phyloP scores from a whole-genome alignment of 768 basidiomycete genomes.

The Tulasnella sp. region DNA sequence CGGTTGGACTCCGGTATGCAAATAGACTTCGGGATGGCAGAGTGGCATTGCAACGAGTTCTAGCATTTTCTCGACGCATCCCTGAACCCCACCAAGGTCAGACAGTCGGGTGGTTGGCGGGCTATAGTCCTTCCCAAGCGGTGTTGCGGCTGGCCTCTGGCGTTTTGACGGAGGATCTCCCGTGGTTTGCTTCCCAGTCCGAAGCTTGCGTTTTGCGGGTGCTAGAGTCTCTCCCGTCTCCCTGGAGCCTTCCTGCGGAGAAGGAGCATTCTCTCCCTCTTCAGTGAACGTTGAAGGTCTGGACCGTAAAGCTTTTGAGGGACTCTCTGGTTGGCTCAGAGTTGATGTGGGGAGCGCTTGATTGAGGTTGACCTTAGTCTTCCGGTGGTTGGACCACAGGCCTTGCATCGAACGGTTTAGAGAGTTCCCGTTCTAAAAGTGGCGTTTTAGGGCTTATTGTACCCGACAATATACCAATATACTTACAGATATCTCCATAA shows the following conservation, averaged over 20 bases:
- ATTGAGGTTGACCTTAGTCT: slow-evolving; percentile 71
- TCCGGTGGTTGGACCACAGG: slow-evolving; percentile 71
- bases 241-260: slow-evolving; percentile 16
- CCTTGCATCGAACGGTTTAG: slow-evolving; percentile 81
- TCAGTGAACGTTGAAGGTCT: slow-evolving; percentile 38
- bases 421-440: slow-evolving; percentile 50
- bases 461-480: not conserved
- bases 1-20: slow-evolving; percentile 89
- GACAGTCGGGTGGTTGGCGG: slow-evolving; percentile 78
- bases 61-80: slow-evolving; percentile 87
- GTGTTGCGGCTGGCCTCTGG: slow-evolving; percentile 33
- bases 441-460: too few relatives aligned
- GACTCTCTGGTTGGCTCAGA: slow-evolving; percentile 36
- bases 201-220: slow-evolving; percentile 64
- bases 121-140: slow-evolving; percentile 59
- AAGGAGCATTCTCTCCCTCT: slow-evolving; percentile 32
- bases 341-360: slow-evolving; percentile 41
- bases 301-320: slow-evolving; percentile 41
- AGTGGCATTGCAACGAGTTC: slow-evolving; percentile 97
- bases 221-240: slow-evolving; percentile 39
- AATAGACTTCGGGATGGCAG: slow-evolving; percentile 92
- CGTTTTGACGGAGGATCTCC: slow-evolving; percentile 30
- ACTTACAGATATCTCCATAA: slow-evolving; percentile 5
- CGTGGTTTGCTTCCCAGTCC: slow-evolving; percentile 49
- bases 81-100: slow-evolving; percentile 84